Percentiles rank a stretch among this genome's conserved stretches.
Conservation (phyloP, 2,329 filamentous ascomycete species). For the Penicillium sp. region DNA sequence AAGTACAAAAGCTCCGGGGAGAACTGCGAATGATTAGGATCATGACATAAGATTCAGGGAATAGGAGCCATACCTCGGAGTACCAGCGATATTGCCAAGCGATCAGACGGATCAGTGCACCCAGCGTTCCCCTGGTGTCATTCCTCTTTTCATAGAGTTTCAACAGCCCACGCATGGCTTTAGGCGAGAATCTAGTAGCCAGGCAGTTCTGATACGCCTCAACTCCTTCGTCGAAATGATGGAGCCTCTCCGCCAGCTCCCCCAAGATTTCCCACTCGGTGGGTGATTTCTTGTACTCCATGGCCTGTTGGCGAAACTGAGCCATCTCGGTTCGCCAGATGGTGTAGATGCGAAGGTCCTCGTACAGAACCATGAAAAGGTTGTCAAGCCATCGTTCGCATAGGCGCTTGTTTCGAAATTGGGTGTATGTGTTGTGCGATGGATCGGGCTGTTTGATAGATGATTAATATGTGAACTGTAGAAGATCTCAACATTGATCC, state of each 20-base stretch:
- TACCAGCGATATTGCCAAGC: conserved; percentile 99
- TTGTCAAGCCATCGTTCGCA: conserved; percentile 98
- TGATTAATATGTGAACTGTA: conserved; percentile 4
- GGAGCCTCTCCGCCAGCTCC: conserved; percentile 84
- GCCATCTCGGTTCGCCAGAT: conserved; percentile 99
- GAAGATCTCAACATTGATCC: too few species aligned
- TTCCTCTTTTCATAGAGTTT: conserved; percentile 73
- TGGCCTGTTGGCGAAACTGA: conserved; percentile 86
- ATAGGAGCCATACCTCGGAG: conserved; percentile 65
- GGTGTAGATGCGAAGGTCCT: conserved; percentile 95
- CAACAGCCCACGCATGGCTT: conserved; percentile 82
- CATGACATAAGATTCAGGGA: background rate
- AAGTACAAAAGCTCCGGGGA: conserved; percentile 85
- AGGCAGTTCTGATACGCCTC: conserved; percentile 92
- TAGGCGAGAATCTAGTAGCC: conserved; percentile 84
- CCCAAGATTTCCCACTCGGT: conserved; percentile 99
- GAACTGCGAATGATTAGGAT: conserved; percentile 58
- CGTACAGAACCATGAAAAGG: conserved; percentile 98
- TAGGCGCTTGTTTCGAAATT: conserved; percentile 93
- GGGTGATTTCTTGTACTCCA: conserved; percentile 93
- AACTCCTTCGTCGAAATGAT: conserved; percentile 85
- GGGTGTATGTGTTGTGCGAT: conserved; percentile 72
- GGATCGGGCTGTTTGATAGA: conserved; percentile 53
- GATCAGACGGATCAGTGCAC: conserved; percentile 82
- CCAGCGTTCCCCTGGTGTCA: conserved; percentile 76